phyloP scores from a whole-genome alignment of 495 filamentous ascomycete species.

The Pseudomonodictys pantanalensis region DNA sequence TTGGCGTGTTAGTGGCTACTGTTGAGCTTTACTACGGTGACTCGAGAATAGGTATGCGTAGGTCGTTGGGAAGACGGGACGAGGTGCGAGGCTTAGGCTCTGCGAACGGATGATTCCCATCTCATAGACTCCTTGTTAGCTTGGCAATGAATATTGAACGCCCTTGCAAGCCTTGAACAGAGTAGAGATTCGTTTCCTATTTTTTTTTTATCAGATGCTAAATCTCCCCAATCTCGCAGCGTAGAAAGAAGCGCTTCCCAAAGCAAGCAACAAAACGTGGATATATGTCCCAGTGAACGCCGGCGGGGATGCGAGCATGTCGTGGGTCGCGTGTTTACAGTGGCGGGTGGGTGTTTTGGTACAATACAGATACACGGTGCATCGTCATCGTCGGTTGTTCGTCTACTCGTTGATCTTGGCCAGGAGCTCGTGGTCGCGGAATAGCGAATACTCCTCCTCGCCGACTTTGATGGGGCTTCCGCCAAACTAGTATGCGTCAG shows the following conservation, averaged over 20 bases:
- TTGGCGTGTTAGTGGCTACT: no score
- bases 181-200: background rate
- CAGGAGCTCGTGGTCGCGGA: slow-evolving; percentile 84
- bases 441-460: slow-evolving; percentile 92
- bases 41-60: no score
- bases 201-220: background rate
- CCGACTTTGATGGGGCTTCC: slow-evolving; percentile 95
- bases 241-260: background rate
- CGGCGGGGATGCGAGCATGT: background rate
- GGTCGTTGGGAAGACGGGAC: no score
- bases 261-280: background rate
- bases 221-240: background rate
- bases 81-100: no score
- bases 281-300: background rate
- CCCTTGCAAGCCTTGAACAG: background rate
- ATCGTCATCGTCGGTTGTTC: background rate
- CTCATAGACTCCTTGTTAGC: no score
- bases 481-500: slow-evolving; percentile 64
- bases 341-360: background rate
- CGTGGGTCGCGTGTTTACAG: background rate
- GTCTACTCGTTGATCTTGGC: slow-evolving; percentile 52
- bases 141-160: no score
- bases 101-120: no score
- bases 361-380: background rate
- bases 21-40: no score